Conservation (phyloP, 2,329 filamentous ascomycete species). For the Apiospora pterosperma region DNA sequence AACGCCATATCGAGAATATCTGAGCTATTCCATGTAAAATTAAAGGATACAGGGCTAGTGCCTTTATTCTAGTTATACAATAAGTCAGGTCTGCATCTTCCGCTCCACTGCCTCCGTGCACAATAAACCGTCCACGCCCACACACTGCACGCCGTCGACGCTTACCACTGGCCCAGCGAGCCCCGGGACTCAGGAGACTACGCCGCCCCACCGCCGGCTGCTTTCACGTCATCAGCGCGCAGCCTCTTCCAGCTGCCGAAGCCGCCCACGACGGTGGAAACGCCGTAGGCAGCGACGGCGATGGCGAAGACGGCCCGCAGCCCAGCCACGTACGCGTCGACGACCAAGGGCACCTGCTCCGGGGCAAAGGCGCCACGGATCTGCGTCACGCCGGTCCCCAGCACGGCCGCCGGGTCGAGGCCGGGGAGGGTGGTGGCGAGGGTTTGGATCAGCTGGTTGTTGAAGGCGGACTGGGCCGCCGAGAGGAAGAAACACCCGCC, state of each 20-base stretch:
- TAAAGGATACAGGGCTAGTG: no score
- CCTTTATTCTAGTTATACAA: no score
- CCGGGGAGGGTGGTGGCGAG: slow-evolving; percentile 23
- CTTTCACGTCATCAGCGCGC: neutral
- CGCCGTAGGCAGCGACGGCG: slow-evolving; percentile 37
- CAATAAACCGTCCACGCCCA: no score
- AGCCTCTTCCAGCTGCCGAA: slow-evolving; percentile 24
- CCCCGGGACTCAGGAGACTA: no score
- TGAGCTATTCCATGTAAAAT: no score
- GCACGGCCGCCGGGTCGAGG: slow-evolving; percentile 27
- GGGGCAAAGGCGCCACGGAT: slow-evolving; percentile 45
- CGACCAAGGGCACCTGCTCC: slow-evolving; percentile 45
- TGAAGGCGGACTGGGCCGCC: slow-evolving; percentile 33
- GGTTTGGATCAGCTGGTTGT: slow-evolving; percentile 24
- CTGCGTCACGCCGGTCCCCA: slow-evolving; percentile 43
- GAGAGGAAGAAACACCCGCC: slow-evolving; percentile 40
- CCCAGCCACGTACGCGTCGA: slow-evolving; percentile 56
- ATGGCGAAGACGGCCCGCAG: slow-evolving; percentile 58
- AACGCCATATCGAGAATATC: no score
- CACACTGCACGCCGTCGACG: no score
- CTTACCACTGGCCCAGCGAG: no score
- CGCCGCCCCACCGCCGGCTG: neutral
- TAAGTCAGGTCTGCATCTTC: no score
- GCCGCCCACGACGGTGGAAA: slow-evolving; percentile 24
- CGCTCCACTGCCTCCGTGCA: no score